Evolutionary conservation across 2,329 filamentous ascomycete genomes (phyloP).

Genomic region (Paraphaeosphaeria minitans): DNA sequence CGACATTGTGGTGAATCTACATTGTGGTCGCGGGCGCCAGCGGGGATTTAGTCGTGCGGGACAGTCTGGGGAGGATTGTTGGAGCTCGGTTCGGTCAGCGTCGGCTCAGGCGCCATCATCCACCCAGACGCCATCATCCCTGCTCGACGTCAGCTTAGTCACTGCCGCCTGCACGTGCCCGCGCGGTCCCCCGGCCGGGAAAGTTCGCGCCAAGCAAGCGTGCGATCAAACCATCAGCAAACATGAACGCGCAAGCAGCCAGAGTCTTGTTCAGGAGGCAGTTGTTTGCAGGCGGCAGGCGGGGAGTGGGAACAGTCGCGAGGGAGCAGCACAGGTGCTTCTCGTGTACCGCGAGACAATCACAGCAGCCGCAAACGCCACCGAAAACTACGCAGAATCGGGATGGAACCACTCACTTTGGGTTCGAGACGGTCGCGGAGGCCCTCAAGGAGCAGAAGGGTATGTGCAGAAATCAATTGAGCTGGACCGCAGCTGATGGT

Average conservation of each 20-base stretch:
- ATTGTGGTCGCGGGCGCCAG: conserved; percentile 21
- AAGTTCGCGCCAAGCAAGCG: conserved; percentile 13
- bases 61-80: conserved; percentile 27
- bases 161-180: conserved; percentile 33
- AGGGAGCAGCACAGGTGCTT: conserved; percentile 55
- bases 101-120: conserved; percentile 27
- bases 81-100: conserved; percentile 36
- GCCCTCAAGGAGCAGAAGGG: conserved; percentile 74
- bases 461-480: conserved; percentile 36
- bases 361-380: conserved; percentile 47
- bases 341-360: conserved; percentile 53
- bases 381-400: conserved; percentile 49
- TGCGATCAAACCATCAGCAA: conserved; percentile 16
- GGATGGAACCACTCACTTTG: conserved; percentile 79
- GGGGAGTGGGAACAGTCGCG: conserved; percentile 13
- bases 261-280: conserved; percentile 36
- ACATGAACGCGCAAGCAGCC: conserved; percentile 36
- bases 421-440: conserved; percentile 83
- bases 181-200: conserved; percentile 30
- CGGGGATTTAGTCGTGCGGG: conserved; percentile 26
- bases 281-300: conserved; percentile 31
- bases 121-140: not conserved
- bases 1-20: conserved; percentile 40
- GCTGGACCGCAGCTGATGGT: conserved; percentile 13
- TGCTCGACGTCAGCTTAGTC: conserved; percentile 18